These are phyloP conservation scores for Lodderomyces pseudojiufengensis DNA, from an alignment of 1,139 yeast genomes.

Conservation along the genomic window DNA sequence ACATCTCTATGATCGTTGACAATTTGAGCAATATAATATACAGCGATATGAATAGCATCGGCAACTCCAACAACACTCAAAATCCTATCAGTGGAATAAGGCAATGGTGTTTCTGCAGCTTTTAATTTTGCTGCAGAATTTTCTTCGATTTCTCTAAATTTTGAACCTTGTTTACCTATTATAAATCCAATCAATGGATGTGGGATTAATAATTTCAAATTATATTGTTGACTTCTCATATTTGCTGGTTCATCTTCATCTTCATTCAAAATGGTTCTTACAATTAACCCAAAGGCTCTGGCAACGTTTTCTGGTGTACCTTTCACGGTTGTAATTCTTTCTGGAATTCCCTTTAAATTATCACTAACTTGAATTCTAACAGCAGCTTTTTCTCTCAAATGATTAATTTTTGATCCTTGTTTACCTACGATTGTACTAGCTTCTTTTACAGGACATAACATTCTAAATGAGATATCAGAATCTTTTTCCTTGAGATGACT, in stretches of 20 bases:
- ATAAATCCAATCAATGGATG: constrained; percentile 79
- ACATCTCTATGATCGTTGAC: constrained; percentile 56
- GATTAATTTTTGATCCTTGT: constrained; percentile 69
- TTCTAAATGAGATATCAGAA: constrained; percentile 58
- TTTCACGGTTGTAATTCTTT: constrained; percentile 69
- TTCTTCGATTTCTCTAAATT: constrained; percentile 79
- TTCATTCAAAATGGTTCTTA: constrained; percentile 65
- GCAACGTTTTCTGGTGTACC: constrained; percentile 83
- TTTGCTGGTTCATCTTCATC: constrained; percentile 63
- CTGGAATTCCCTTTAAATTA: constrained; percentile 68
- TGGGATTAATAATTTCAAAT: constrained; percentile 66
- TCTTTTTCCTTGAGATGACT: constrained; percentile 33
- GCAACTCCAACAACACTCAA: constrained; percentile 75
- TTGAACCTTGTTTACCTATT: constrained; percentile 75
- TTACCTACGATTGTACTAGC: constrained; percentile 76
- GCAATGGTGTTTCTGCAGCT: constrained; percentile 74
- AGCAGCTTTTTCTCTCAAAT: constrained; percentile 60
- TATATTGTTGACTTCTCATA: constrained; percentile 50
- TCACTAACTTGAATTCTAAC: constrained; percentile 78
- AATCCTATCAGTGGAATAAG: constrained; percentile 77
- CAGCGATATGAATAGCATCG: constrained; percentile 83
- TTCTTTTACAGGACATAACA: constrained; percentile 75
- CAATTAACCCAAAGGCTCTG: constrained; percentile 73
- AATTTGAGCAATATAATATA: constrained; percentile 68
- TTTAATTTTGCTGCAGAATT: constrained; percentile 74